phyloP scores from a whole-genome alignment of 441 rosid species.

The Mallotus japonicus region DNA sequence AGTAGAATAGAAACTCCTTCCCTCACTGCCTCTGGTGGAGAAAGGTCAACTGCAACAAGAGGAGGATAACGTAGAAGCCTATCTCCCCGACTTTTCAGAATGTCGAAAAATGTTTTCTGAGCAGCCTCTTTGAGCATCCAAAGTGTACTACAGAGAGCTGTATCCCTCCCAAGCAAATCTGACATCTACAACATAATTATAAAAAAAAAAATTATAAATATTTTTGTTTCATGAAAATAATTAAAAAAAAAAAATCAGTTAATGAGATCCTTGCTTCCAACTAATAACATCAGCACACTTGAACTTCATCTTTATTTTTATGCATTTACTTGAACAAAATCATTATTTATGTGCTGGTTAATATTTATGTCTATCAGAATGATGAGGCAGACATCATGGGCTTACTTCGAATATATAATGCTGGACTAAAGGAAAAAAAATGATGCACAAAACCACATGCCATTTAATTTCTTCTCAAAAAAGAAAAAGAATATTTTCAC shows the following conservation, averaged over 20 bases:
- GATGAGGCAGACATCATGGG: background rate
- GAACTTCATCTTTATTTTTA: background rate
- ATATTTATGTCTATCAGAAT: background rate
- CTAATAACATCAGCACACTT: no score
- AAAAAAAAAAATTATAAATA: background rate
- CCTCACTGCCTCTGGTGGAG: slow-evolving; percentile 90
- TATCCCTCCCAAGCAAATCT: slow-evolving; percentile 84
- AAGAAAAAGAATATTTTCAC: background rate
- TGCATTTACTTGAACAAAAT: no score
- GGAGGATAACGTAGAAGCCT: slow-evolving; percentile 94
- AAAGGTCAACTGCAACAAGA: slow-evolving; percentile 83
- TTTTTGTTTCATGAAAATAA: background rate
- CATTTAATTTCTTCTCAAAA: no score
- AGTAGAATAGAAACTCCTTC: slow-evolving; percentile 90
- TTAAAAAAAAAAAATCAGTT: no score
- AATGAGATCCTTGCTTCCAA: no score
- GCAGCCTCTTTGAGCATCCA: slow-evolving; percentile 91
- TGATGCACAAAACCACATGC: background rate
- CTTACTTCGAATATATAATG: background rate
- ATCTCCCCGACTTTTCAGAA: slow-evolving; percentile 86
- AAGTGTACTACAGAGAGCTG: slow-evolving; percentile 81
- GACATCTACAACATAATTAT: slow-evolving; percentile 50
- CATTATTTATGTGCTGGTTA: no score
- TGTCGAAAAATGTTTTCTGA: slow-evolving; percentile 85
- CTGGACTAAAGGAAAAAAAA: background rate